Evolutionary conservation across 441 rosid species (phyloP).

Genomic region (Rhodomyrtus psidioides): DNA sequence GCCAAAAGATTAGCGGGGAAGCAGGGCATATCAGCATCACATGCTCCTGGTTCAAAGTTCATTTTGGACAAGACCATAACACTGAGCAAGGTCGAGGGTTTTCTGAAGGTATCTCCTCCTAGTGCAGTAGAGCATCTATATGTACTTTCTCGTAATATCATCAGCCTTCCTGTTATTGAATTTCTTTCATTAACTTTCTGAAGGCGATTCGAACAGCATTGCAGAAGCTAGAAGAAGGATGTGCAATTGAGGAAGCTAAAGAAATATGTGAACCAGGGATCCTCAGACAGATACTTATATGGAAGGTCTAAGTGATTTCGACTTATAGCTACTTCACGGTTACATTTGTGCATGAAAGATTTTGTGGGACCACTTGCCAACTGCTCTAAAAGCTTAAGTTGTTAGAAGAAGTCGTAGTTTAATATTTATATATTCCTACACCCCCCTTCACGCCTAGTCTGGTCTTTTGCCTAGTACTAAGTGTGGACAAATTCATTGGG

Average conservation of each 20-base stretch:
- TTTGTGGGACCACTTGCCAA: too few relatives aligned
- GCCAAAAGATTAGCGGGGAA: neutral
- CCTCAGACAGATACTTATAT: neutral
- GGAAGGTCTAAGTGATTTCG: slow-evolving; percentile 3
- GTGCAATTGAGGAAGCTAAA: slow-evolving; percentile 9
- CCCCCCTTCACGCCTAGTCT: too few relatives aligned
- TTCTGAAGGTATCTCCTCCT: neutral
- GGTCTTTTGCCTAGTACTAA: too few relatives aligned
- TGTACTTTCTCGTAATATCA: neutral
- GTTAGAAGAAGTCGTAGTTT: too few relatives aligned
- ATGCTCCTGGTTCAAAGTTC: neutral
- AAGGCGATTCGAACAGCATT: slow-evolving; percentile 10
- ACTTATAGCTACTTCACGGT: neutral
- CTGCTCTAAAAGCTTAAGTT: too few relatives aligned
- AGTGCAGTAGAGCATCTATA: neutral
- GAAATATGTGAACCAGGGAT: slow-evolving; percentile 8
- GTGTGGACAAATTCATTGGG: too few relatives aligned
- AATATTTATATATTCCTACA: too few relatives aligned
- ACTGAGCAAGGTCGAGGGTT: neutral
- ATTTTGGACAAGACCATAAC: slow-evolving; percentile 7
- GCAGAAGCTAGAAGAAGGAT: slow-evolving; percentile 1
- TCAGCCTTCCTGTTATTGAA: neutral
- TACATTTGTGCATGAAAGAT: too few relatives aligned
- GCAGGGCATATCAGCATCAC: neutral
- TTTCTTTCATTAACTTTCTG: neutral